Conservation (phyloP, 164 flowering plant genomes). For the Berberis vulgaris region DNA sequence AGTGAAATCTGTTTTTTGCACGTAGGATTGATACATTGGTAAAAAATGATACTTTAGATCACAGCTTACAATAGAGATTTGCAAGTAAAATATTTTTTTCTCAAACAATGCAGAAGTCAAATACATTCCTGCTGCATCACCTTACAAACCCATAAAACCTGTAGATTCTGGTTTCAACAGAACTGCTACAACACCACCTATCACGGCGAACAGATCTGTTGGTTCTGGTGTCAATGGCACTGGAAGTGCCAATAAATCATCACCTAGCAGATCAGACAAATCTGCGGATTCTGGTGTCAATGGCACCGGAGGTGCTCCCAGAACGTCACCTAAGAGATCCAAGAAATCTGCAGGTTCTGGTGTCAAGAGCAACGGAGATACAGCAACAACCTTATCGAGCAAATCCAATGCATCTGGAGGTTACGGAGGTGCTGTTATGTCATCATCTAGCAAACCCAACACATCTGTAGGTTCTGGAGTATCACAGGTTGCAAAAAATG, state of each 20-base stretch:
- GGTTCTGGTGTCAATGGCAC: too few species aligned
- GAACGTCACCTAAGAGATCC: too few species aligned
- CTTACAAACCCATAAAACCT: too few species aligned
- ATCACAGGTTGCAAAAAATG: slow-evolving; percentile 33
- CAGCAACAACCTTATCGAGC: background rate
- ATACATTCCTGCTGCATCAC: too few species aligned
- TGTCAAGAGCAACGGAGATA: background rate
- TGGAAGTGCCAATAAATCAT: background rate
- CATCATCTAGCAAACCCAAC: background rate
- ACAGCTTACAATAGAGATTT: too few species aligned
- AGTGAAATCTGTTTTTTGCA: background rate
- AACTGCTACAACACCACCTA: too few species aligned
- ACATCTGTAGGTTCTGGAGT: background rate
- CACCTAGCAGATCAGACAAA: background rate
- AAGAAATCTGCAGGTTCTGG: too few species aligned
- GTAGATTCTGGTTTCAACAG: too few species aligned
- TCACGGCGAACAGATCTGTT: too few species aligned
- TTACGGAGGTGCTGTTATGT: background rate
- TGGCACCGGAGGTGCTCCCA: background rate
- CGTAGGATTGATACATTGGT: background rate
- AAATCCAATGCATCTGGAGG: background rate
- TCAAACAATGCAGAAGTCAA: too few species aligned
- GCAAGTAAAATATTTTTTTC: too few species aligned
- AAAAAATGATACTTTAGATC: background rate
- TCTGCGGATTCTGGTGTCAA: background rate